Evolutionary conservation across 257 asterid species (phyloP).

Genomic region (Handroanthus guayacan): DNA sequence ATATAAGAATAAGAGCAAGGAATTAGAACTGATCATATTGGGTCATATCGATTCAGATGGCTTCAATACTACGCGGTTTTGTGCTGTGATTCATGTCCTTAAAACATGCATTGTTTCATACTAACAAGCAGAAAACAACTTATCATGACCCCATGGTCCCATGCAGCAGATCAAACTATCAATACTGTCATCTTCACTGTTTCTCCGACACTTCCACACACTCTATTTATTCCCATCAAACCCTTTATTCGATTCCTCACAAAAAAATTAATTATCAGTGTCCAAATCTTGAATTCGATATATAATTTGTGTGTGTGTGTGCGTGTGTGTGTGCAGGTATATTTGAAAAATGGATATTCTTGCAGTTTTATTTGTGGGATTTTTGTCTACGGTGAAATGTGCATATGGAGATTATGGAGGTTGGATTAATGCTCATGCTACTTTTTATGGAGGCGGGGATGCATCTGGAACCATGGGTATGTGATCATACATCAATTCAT

Average conservation of each 20-base stretch:
- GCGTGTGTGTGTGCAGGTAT: background rate
- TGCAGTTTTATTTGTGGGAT: background rate
- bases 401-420: conserved; percentile 55
- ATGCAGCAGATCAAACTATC: background rate
- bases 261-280: no score
- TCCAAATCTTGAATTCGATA: no score
- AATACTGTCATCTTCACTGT: background rate
- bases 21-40: no score
- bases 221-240: no score
- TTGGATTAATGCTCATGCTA: conserved; percentile 64
- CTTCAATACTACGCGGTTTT: background rate
- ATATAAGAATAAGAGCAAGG: no score
- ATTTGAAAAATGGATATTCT: background rate
- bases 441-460: conserved; percentile 70
- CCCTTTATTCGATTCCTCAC: no score
- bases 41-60: background rate
- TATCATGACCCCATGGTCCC: background rate
- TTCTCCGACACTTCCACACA: background rate
- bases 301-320: no score
- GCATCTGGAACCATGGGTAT: conserved; percentile 75
- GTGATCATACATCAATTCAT: background rate
- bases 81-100: background rate
- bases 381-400: conserved; percentile 3
- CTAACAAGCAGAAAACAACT: background rate
- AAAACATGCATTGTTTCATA: conserved; percentile 1